Conservation (phyloP, 345 rosid species). For the Clarkia xantiana region DNA sequence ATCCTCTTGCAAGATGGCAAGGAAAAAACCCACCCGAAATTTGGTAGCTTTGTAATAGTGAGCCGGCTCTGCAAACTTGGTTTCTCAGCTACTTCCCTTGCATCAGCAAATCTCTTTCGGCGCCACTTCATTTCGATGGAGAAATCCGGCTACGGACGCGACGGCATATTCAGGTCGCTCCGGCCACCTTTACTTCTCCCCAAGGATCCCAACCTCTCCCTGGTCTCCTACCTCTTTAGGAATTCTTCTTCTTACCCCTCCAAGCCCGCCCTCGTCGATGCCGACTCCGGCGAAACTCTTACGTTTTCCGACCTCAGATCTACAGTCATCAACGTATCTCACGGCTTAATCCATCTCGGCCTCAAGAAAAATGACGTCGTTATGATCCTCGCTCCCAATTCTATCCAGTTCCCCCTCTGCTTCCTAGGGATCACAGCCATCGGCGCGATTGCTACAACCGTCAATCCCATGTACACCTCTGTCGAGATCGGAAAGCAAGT, state of each 20-base stretch:
- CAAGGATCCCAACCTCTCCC: conserved; percentile 43
- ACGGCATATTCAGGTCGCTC: conserved; percentile 64
- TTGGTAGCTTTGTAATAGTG: too few relatives aligned
- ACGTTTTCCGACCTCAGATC: conserved; percentile 54
- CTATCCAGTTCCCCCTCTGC: conserved; percentile 56
- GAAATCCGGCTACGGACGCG: conserved; percentile 76
- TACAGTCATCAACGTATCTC: conserved; percentile 39
- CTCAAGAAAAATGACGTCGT: conserved; percentile 52
- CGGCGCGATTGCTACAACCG: conserved; percentile 68
- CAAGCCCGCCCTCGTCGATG: conserved; percentile 57
- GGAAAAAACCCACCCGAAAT: too few relatives aligned
- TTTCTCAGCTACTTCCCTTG: too few relatives aligned
- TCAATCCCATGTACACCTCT: conserved; percentile 57
- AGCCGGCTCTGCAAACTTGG: too few relatives aligned
- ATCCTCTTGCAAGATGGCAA: too few relatives aligned
- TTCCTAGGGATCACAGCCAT: conserved; percentile 52
- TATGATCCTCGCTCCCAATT: conserved; percentile 64
- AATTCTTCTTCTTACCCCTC: conserved; percentile 38
- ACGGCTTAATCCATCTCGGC: conserved; percentile 54
- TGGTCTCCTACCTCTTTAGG: conserved; percentile 48
- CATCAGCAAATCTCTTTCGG: too few relatives aligned
- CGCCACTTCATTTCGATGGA: conserved; percentile 29
- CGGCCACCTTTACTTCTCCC: conserved; percentile 47
- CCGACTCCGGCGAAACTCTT: conserved; percentile 36
- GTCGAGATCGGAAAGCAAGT: conserved; percentile 54